These are phyloP conservation scores for Daldinia grandis DNA, from an alignment of 495 filamentous ascomycete genomes.

Conservation along the genomic window DNA sequence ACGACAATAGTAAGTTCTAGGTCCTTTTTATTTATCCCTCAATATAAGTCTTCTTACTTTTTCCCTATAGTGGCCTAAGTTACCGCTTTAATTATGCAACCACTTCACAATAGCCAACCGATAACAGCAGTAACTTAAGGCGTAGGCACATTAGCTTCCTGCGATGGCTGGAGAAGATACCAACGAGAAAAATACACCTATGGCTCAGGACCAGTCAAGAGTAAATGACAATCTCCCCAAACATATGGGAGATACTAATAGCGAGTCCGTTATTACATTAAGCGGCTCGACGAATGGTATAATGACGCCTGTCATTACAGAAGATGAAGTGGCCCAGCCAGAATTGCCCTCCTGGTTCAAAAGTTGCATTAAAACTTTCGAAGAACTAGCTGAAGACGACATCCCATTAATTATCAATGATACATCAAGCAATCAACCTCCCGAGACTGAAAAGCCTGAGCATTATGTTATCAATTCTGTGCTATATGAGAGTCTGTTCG, in stretches of 20 bases:
- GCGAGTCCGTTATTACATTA: background rate
- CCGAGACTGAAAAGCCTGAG: background rate
- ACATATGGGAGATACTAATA: background rate
- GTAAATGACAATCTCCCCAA: background rate
- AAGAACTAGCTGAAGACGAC: background rate
- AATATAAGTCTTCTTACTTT: background rate
- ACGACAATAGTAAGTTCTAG: no score
- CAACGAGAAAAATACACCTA: background rate
- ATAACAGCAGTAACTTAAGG: background rate
- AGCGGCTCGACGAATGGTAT: background rate
- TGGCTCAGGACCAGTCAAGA: background rate
- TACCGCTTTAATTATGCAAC: background rate
- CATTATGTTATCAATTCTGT: background rate
- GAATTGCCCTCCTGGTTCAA: background rate
- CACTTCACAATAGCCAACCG: background rate
- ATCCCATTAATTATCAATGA: background rate
- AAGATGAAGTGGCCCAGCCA: background rate
- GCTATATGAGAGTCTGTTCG: background rate
- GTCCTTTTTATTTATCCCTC: background rate
- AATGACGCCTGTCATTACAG: background rate
- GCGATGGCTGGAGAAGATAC: background rate
- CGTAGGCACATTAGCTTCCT: background rate
- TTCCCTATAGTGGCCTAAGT: background rate
- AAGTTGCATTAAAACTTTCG: background rate
- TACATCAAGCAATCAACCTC: background rate